A percentile compares a stretch with the other conserved stretches of the same genome.
phyloP scores from a whole-genome alignment of 2,329 filamentous ascomycete genomes.

The Aspergillus fijiensis region DNA sequence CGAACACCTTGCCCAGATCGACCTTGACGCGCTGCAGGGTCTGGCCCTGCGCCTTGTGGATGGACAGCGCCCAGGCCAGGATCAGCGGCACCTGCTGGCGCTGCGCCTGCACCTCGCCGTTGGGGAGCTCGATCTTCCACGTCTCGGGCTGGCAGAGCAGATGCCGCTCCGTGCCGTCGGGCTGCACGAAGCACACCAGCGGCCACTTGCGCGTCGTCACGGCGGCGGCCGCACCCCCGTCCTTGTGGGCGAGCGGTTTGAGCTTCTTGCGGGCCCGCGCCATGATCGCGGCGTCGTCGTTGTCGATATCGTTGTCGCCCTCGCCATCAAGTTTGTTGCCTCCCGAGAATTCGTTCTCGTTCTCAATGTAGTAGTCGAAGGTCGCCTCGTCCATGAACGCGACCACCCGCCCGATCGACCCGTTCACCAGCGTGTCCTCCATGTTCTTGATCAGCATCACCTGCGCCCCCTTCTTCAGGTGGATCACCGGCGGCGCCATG shows the following conservation, averaged over 20 bases:
- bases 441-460: slow-evolving; percentile 99
- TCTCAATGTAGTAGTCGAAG: slow-evolving; percentile 58
- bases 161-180: slow-evolving; percentile 72
- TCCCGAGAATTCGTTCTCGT: slow-evolving; percentile 58
- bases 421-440: slow-evolving; percentile 90
- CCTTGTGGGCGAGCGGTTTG: slow-evolving; percentile 51
- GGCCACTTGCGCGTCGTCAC: slow-evolving; percentile 66
- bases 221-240: slow-evolving; percentile 38
- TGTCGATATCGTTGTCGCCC: slow-evolving; percentile 5
- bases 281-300: slow-evolving; percentile 44
- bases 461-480: slow-evolving; percentile 86
- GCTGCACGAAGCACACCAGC: slow-evolving; percentile 76
- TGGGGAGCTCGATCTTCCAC: slow-evolving; percentile 97
- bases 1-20: slow-evolving; percentile 86
- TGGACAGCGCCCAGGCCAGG: slow-evolving; percentile 92
- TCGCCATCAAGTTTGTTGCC: slow-evolving; percentile 36
- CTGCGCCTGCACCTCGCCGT: slow-evolving; percentile 87
- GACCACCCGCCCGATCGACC: slow-evolving; percentile 82
- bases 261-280: slow-evolving; percentile 56
- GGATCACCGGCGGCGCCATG: slow-evolving; percentile 82
- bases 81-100: slow-evolving; percentile 83
- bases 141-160: slow-evolving; percentile 82
- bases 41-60: slow-evolving; percentile 97
- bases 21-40: slow-evolving; percentile 93
- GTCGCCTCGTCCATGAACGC: slow-evolving; percentile 72